phyloP scores from a whole-genome alignment of 495 filamentous ascomycete species.

The Trichoderma virens region DNA sequence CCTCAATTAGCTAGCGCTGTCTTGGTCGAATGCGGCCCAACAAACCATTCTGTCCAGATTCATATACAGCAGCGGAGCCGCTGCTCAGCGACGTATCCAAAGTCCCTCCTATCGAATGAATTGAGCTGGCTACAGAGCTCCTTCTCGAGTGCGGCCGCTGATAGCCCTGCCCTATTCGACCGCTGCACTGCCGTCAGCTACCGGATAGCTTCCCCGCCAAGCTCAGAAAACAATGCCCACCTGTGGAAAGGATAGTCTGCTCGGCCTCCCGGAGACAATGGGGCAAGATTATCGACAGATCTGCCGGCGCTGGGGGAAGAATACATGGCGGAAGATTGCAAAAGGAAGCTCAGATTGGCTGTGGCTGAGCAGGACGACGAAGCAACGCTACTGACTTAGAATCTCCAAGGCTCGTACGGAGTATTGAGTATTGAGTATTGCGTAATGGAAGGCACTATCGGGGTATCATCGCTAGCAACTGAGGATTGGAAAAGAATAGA shows the following conservation, averaged over 20 bases:
- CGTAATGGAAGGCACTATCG: slow-evolving; percentile 14
- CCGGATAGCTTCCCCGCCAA: neutral
- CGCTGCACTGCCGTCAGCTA: slow-evolving; percentile 22
- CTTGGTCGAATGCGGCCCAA: neutral
- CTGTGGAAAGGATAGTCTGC: slow-evolving; percentile 54
- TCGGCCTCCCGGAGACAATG: slow-evolving; percentile 43
- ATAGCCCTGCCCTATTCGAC: slow-evolving; percentile 21
- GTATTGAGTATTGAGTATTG: neutral
- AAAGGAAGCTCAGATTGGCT: neutral
- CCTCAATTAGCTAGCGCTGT: neutral
- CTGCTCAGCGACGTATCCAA: slow-evolving; percentile 55
- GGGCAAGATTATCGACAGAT: slow-evolving; percentile 61
- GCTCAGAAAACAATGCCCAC: slow-evolving; percentile 16
- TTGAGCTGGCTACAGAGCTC: slow-evolving; percentile 81
- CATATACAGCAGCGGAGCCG: slow-evolving; percentile 55
- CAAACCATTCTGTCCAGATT: slow-evolving; percentile 74
- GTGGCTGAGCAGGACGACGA: neutral
- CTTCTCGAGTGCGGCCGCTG: slow-evolving; percentile 38
- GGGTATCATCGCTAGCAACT: slow-evolving; percentile 24
- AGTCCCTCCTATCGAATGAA: slow-evolving; percentile 68
- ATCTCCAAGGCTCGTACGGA: too few species aligned
- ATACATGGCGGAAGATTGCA: slow-evolving; percentile 45
- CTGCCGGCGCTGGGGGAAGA: slow-evolving; percentile 54
- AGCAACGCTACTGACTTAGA: neutral
- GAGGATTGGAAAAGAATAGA: neutral